Evolutionary conservation across 495 filamentous ascomycete genomes (phyloP).

Genomic region (Penicillium steckii): DNA sequence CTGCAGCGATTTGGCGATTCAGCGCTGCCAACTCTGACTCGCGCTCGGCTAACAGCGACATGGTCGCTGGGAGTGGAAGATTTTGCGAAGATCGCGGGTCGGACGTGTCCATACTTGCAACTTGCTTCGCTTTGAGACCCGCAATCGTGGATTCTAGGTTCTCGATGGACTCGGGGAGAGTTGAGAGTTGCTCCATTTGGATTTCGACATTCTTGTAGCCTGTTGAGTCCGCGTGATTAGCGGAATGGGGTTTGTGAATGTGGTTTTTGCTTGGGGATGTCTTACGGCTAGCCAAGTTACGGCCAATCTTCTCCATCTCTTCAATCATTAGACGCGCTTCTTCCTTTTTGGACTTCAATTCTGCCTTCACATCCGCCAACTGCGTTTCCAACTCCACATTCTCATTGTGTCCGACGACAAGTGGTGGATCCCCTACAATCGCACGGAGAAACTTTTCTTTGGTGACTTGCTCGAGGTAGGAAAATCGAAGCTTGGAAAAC

Average conservation of each 20-base stretch:
- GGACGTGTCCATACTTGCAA: conserved; percentile 34
- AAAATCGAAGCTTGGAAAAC: conserved; percentile 94
- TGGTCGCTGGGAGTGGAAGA: conserved; percentile 38
- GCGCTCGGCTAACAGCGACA: conserved; percentile 48
- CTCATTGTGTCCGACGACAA: conserved; percentile 77
- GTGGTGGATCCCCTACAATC: conserved; percentile 86
- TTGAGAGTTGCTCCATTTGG: conserved; percentile 56
- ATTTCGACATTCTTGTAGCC: conserved; percentile 63
- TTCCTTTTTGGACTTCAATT: conserved; percentile 72
- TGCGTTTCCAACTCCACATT: conserved; percentile 76
- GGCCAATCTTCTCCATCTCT: conserved; percentile 67
- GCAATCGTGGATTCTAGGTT: conserved; percentile 60
- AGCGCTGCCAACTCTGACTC: conserved; percentile 63
- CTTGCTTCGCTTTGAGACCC: conserved; percentile 48
- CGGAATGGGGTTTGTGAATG: background rate
- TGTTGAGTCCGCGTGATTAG: conserved; percentile 13
- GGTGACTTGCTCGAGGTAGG: conserved; percentile 76
- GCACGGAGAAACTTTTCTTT: conserved; percentile 94
- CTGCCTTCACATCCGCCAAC: conserved; percentile 69
- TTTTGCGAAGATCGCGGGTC: conserved; percentile 39
- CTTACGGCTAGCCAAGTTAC: conserved; percentile 54
- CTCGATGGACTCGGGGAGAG: conserved; percentile 62
- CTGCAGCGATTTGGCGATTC: conserved; percentile 63
- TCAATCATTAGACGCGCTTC: conserved; percentile 72
- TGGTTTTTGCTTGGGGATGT: background rate